A percentile compares a stretch with the other conserved stretches of the same genome.
Evolutionary conservation across 2,329 filamentous ascomycete species (phyloP).

Genomic region (Thielaviopsis musarum): DNA sequence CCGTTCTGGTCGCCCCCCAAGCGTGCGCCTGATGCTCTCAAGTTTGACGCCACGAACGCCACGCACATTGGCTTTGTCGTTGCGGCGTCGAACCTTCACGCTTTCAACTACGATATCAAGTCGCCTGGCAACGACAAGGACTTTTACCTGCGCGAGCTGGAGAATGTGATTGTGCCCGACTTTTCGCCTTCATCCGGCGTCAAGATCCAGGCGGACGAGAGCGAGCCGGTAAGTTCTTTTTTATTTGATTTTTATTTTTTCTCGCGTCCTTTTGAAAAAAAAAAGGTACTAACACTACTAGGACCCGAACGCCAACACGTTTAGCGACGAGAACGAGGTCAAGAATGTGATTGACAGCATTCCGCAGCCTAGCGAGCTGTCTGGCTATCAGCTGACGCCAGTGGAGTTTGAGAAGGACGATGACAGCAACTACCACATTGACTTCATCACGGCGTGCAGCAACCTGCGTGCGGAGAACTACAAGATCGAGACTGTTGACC

Average conservation of each 20-base stretch:
- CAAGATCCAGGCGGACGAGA: constrained; percentile 94
- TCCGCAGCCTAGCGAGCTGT: constrained; percentile 62
- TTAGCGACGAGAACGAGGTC: constrained; percentile 62
- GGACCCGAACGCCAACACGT: constrained; percentile 64
- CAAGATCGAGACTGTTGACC: constrained; percentile 81
- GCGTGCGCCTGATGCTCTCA: constrained; percentile 80
- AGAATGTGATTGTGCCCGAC: constrained; percentile 89
- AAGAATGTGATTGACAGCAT: constrained; percentile 54
- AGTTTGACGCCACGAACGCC: constrained; percentile 69
- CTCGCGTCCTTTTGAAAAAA: background rate
- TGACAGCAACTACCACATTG: constrained; percentile 93
- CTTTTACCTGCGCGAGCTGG: constrained; percentile 63
- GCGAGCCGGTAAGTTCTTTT: constrained; percentile 50
- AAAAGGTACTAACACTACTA: constrained; percentile 17
- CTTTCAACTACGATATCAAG: constrained; percentile 96
- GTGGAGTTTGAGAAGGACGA: constrained; percentile 99
- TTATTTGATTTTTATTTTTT: background rate
- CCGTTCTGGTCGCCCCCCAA: constrained; percentile 98
- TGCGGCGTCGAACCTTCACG: constrained; percentile 79
- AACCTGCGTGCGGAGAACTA: constrained; percentile 96
- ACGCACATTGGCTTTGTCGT: constrained; percentile 82
- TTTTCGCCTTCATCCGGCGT: constrained; percentile 80
- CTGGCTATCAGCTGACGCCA: constrained; percentile 74
- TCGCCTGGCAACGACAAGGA: constrained; percentile 54
- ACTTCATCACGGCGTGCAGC: constrained; percentile 95